Percentiles rank a stretch among this genome's conserved stretches.
Evolutionary conservation across 805 yeast genomes (phyloP).

Genomic region (Monosporozyma yasuniensis): DNA sequence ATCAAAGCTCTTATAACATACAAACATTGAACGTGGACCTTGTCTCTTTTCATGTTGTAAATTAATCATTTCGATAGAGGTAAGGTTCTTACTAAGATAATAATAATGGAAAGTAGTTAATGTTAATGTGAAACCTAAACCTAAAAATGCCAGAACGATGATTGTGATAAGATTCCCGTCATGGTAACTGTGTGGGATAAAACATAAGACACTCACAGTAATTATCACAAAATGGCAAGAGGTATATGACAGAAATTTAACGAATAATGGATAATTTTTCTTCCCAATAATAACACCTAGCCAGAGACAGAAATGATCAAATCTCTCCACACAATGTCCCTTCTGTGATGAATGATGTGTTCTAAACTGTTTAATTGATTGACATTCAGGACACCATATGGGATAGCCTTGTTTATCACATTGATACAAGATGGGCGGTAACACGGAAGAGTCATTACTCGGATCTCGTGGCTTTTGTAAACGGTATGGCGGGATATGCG

Average conservation of each 20-base stretch:
- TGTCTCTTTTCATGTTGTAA: neutral
- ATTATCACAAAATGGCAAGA: conserved; percentile 32
- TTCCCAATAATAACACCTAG: conserved; percentile 66
- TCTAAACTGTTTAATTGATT: conserved; percentile 55
- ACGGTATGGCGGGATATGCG: conserved; percentile 17
- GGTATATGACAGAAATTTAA: conserved; percentile 40
- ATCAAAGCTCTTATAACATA: conserved; percentile 13
- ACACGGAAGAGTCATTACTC: conserved; percentile 12
- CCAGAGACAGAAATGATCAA: conserved; percentile 83
- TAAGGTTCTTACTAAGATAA: conserved; percentile 40
- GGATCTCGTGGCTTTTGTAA: conserved; percentile 1
- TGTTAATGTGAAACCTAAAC: conserved; percentile 33
- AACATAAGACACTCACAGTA: conserved; percentile 33
- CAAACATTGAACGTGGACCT: conserved; percentile 16
- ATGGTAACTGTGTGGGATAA: conserved; percentile 20
- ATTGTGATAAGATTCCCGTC: conserved; percentile 45
- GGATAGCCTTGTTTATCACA: conserved; percentile 74
- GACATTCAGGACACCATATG: conserved; percentile 61
- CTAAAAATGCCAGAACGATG: conserved; percentile 37
- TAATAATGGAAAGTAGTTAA: conserved; percentile 36
- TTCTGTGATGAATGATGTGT: conserved; percentile 57
- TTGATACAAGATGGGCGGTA: conserved; percentile 50
- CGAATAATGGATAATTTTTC: conserved; percentile 51
- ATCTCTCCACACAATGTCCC: conserved; percentile 53
- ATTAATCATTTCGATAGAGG: conserved; percentile 42